Base-by-base conservation (phyloP, 148 eudicot species). In the Talinum fruticosum region DNA sequence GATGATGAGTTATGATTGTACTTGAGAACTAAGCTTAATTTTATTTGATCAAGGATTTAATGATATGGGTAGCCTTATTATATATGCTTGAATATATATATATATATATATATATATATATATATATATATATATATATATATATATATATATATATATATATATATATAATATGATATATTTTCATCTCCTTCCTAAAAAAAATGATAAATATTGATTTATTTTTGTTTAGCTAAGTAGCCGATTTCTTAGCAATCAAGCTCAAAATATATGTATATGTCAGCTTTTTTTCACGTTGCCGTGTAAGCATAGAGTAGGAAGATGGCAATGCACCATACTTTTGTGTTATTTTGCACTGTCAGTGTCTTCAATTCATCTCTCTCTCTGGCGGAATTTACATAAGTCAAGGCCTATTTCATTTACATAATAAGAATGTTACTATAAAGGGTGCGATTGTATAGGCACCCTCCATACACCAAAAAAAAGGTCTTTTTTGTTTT, bases 171-270 rank as follows among this genome's bases (percentile, higher is more conserved):
- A n/a, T n/a, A n/a, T n/a, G n/a, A n/a, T n/a, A n/a, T n/a, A n/a
- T n/a, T n/a, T n/a, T n/a, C n/a, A n/a, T n/a, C n/a, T n/a, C n/a
- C n/a, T n/a, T n/a, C n/a, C n/a, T n/a, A n/a, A n/a, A n/a, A n/a
- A n/a, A n/a, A n/a, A n/a, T n/a, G n/a, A n/a, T n/a, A n/a, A n/a
- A 62, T 76, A 41, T 53, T 51, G 38, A 26, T 34, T 64, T 71
- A 33, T 61, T 26, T 37, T 32, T 35, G 47, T 38, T 10, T 32
- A 6, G 2, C 3, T 28, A 15, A 28, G 26, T 49, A 57, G 84
- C 81, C 84, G 84, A 74, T 82, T 68, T 82, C 84, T 82, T 82
- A 30, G 54, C n/a, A 67, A 59, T 37, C 24, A 77, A 68, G 78
- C 24, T 64, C 71, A 33, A 45, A 36, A 37, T 44, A n/a, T n/a